Base-by-base conservation (phyloP, 2,329 filamentous ascomycete species). In the Sclerotinia sclerotiorum region DNA sequence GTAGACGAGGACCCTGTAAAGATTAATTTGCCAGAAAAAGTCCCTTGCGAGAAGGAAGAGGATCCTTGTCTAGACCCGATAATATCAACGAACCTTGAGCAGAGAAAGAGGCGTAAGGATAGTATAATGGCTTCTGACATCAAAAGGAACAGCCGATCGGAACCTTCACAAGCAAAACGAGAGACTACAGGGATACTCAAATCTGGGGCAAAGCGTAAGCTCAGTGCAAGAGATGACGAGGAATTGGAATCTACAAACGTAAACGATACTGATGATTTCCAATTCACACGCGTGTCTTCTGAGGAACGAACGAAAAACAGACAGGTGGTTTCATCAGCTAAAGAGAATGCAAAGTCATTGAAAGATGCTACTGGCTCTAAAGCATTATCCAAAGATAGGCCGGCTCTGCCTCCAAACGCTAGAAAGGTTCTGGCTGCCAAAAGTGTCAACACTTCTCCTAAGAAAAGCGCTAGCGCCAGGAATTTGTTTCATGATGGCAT, bases 191-290 rank as follows among this genome's bases (percentile, higher is more conserved):
- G 76, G 66, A 70, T 74, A 60, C 69, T 77, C 29, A 87, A 84
- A 77, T 77, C 81, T 44, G 82, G 83, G 58, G 81, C 85, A 65
- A 89, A 89, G 79, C 80, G 87, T 65, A 89, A 89, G 73, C 81
- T 83, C 58, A 83, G 81, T 63, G 80, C 82, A 46, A 81, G 84
- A 60, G 86, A 88, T 24, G 86, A 88, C 55, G 80, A 82, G 42
- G 82, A 83, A 35, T 78, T 77, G 13, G 71, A 70, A 2, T 66
- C 75, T 5, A 82, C 79, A 71, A 73, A 78, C 1, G 76, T 75
- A 10, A 56, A 69, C 10, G 67, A 73, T 13, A 69, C 73, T 5
- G 75, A 78, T 65, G 67, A 74, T 58, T 73, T 75, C 65, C 73
- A 74, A 62, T 72, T 73, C 60, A 70, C 72, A 68, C 68, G 69